These are phyloP conservation scores for Ceratocystis variospora DNA, from an alignment of 2,329 filamentous ascomycete species.

Conservation along the genomic window DNA sequence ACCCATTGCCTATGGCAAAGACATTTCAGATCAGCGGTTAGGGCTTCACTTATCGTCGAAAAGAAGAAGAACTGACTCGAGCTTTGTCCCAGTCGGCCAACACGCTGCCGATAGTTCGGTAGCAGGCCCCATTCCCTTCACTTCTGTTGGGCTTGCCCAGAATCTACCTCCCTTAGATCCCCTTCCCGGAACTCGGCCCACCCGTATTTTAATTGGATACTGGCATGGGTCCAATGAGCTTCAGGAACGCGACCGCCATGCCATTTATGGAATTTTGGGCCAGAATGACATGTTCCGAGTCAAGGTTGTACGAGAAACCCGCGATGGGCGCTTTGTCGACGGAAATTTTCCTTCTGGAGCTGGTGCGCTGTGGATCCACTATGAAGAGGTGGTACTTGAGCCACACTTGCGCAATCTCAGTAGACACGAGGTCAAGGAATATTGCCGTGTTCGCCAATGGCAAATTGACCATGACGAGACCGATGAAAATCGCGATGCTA, in stretches of 20 bases:
- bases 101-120: background rate
- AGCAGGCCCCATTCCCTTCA: slow-evolving; percentile 13
- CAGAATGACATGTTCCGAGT: slow-evolving; percentile 52
- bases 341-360: slow-evolving; percentile 48
- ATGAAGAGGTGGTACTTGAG: slow-evolving; percentile 47
- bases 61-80: slow-evolving; percentile 20
- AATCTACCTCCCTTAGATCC: slow-evolving; percentile 27
- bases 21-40: background rate
- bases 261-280: slow-evolving; percentile 48
- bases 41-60: slow-evolving; percentile 1
- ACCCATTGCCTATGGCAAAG: slow-evolving; percentile 38
- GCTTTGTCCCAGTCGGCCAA: slow-evolving; percentile 11
- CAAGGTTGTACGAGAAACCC: slow-evolving; percentile 46
- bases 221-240: slow-evolving; percentile 43
- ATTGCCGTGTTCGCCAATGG: slow-evolving; percentile 45
- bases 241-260: slow-evolving; percentile 40
- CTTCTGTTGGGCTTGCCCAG: slow-evolving; percentile 13
- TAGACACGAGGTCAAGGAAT: slow-evolving; percentile 48
- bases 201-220: slow-evolving; percentile 43
- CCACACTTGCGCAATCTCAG: slow-evolving; percentile 38
- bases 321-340: slow-evolving; percentile 43
- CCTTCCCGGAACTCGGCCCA: slow-evolving; percentile 40
- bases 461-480: slow-evolving; percentile 43
- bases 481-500: slow-evolving; percentile 33
- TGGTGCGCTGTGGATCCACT: slow-evolving; percentile 48